Percentiles rank a stretch among this genome's conserved stretches.
These are phyloP conservation scores for Sphaerulina vaccinii DNA, from an alignment of 2,329 filamentous ascomycete genomes.

Conservation along the genomic window DNA sequence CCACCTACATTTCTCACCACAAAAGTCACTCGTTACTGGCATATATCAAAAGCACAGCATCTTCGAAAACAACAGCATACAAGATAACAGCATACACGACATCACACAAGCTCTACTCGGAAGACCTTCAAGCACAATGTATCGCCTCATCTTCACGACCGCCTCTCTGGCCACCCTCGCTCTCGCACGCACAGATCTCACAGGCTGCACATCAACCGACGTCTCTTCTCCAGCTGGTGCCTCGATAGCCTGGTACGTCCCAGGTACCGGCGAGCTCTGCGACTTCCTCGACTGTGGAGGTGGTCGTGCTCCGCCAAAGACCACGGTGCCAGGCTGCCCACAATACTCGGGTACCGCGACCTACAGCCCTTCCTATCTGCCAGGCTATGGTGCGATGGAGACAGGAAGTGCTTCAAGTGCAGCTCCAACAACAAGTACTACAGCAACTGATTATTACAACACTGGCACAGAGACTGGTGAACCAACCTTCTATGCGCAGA, in stretches of 20 bases:
- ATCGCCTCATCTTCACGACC: constrained; percentile 30
- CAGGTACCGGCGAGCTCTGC: constrained; percentile 64
- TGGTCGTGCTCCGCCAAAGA: constrained; percentile 62
- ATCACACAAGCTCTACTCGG: constrained; percentile 3
- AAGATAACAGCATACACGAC: neutral
- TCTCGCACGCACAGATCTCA: constrained; percentile 41
- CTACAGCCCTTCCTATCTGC: constrained; percentile 53
- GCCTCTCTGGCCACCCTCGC: constrained; percentile 33
- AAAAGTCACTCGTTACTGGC: neutral
- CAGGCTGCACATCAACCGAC: constrained; percentile 46
- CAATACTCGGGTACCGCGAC: constrained; percentile 56
- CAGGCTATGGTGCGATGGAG: constrained; percentile 31
- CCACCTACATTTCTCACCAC: neutral
- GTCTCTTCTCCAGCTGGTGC: constrained; percentile 43
- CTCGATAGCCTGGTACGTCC: constrained; percentile 59
- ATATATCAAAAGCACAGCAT: neutral
- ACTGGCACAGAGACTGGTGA: neutral
- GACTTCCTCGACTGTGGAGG: constrained; percentile 65
- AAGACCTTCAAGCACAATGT: constrained; percentile 23
- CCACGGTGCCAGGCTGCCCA: constrained; percentile 60
- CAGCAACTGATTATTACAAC: neutral
- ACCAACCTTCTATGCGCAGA: neutral
- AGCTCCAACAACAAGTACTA: neutral
- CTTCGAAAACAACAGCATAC: neutral
- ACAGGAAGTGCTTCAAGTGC: constrained; percentile 11